A percentile compares a stretch with the other conserved stretches of the same genome.
Conservation (phyloP, 768 basidiomycete species). For the Auriscalpium vulgare region DNA sequence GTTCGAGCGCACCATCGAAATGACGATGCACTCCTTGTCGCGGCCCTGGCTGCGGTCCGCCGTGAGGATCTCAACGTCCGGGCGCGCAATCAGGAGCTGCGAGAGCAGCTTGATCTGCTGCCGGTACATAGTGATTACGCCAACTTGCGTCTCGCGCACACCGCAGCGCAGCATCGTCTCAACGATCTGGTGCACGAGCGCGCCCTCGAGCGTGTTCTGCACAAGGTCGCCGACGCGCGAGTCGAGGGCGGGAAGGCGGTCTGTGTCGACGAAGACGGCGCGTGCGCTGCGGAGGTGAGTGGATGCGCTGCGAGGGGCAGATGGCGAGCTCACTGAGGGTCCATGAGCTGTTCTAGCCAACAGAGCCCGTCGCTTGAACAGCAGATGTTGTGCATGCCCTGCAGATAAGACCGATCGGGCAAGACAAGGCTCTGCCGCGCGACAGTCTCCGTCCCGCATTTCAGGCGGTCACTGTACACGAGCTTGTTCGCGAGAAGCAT, state of each 20-base stretch:
- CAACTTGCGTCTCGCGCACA: slow-evolving; percentile 63
- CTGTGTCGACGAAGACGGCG: slow-evolving; percentile 93
- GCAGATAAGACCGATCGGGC: slow-evolving; percentile 37
- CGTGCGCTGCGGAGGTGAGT: slow-evolving; percentile 46
- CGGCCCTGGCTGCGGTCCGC: slow-evolving; percentile 92
- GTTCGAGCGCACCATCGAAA: slow-evolving; percentile 90
- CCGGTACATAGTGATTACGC: slow-evolving; percentile 85
- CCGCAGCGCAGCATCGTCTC: slow-evolving; percentile 61
- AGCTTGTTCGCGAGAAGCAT: slow-evolving; percentile 86
- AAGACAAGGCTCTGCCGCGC: slow-evolving; percentile 52
- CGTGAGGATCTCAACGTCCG: slow-evolving; percentile 76
- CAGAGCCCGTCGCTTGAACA: slow-evolving; percentile 36
- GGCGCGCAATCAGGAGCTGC: slow-evolving; percentile 46
- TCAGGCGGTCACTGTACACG: slow-evolving; percentile 71
- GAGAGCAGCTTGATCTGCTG: slow-evolving; percentile 91
- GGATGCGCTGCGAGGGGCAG: not conserved
- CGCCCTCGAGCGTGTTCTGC: slow-evolving; percentile 81
- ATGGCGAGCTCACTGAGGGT: slow-evolving; percentile 44
- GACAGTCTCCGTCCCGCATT: slow-evolving; percentile 70
- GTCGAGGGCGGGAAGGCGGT: slow-evolving; percentile 68
- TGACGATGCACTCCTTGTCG: slow-evolving; percentile 92
- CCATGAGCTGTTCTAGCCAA: slow-evolving; percentile 63
- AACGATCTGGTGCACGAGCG: slow-evolving; percentile 56
- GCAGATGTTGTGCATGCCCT: slow-evolving; percentile 32
- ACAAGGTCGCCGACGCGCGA: slow-evolving; percentile 82